Evolutionary conservation across 1,284 basidiomycete genomes (phyloP).

Genomic region (Prillingera fragicola): DNA sequence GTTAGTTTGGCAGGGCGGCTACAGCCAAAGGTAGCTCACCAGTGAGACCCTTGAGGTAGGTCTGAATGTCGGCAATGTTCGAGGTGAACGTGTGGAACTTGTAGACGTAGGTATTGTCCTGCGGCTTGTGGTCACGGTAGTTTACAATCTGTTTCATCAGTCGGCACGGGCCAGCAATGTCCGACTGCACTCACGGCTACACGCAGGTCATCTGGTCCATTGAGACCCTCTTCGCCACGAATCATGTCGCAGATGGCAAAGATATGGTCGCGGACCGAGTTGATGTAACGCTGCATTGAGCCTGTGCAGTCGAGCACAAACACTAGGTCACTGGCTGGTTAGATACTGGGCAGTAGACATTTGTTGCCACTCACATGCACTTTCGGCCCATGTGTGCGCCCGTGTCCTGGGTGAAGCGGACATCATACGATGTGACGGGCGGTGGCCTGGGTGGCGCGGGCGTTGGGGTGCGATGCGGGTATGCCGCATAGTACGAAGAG

Average conservation of each 20-base stretch:
- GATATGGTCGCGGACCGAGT: conserved; percentile 91
- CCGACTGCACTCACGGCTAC: conserved; percentile 58
- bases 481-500: conserved; percentile 23
- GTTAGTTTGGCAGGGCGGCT: neutral
- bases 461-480: conserved; percentile 18
- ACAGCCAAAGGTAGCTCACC: conserved; percentile 24
- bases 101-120: conserved; percentile 87
- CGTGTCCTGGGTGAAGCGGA: conserved; percentile 29
- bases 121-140: conserved; percentile 89
- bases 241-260: conserved; percentile 95
- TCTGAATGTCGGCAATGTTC: conserved; percentile 80
- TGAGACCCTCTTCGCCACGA: conserved; percentile 86
- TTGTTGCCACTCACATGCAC: conserved; percentile 35
- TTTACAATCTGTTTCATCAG: conserved; percentile 55
- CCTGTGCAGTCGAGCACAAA: conserved; percentile 87
- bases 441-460: conserved; percentile 28
- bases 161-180: neutral
- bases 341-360: conserved; percentile 1
- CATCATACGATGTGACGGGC: conserved; percentile 30
- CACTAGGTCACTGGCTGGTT: conserved; percentile 71
- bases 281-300: conserved; percentile 50
- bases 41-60: conserved; percentile 59
- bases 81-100: conserved; percentile 93
- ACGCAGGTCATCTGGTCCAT: conserved; percentile 77
- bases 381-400: conserved; percentile 32